Evolutionary conservation across 768 basidiomycete species (phyloP).

Genomic region (Suillus subaureus): DNA sequence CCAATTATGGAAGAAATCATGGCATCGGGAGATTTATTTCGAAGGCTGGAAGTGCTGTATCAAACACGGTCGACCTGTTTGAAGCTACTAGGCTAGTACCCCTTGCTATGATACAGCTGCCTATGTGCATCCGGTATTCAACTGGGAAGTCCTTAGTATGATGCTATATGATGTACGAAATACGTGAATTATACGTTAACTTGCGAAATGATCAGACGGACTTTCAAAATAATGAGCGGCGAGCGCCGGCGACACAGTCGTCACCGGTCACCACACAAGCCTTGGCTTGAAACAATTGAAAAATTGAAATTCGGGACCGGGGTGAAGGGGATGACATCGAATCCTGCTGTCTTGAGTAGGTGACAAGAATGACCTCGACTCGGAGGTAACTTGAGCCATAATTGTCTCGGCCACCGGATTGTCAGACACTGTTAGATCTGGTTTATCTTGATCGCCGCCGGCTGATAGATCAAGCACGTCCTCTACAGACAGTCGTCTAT

Average conservation of each 20-base stretch:
- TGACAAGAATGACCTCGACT: not conserved
- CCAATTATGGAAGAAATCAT: not conserved
- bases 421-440: slow-evolving; percentile 31
- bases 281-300: slow-evolving; percentile 26
- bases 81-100: not conserved
- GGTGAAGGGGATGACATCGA: slow-evolving; percentile 20
- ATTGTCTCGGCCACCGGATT: slow-evolving; percentile 17
- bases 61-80: not conserved
- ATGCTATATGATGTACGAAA: not conserved
- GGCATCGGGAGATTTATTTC: not conserved
- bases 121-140: not conserved
- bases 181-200: slow-evolving; percentile 43
- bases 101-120: not conserved
- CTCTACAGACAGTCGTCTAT: not conserved
- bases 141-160: not conserved
- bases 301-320: slow-evolving; percentile 40
- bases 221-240: slow-evolving; percentile 32
- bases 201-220: slow-evolving; percentile 47
- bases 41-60: not conserved
- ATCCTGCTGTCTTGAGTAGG: not conserved
- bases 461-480: not conserved
- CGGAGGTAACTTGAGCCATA: not conserved
- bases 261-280: not conserved
- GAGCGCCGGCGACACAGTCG: slow-evolving; percentile 43
- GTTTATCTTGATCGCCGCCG: slow-evolving; percentile 10